Percentiles rank a stretch among this genome's conserved stretches.
phyloP scores from a whole-genome alignment of 768 basidiomycete species.

The Mycena indigotica region DNA sequence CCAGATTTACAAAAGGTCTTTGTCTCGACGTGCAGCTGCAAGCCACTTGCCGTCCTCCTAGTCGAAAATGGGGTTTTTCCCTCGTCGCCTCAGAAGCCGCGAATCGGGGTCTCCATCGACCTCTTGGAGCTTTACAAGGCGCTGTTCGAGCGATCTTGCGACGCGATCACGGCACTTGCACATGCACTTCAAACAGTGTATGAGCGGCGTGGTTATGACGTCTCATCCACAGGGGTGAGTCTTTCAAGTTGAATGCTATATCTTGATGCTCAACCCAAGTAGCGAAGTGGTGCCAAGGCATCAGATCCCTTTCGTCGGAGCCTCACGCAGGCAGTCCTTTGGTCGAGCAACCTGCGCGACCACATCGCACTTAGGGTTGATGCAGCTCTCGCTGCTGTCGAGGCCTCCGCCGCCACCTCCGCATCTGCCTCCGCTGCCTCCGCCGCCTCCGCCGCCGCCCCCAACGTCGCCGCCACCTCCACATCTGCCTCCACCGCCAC shows the following conservation, averaged over 20 bases:
- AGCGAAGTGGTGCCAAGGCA: not conserved
- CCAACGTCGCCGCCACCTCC: too few species aligned
- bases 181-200: conserved; percentile 19
- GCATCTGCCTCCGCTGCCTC: too few species aligned
- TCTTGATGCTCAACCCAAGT: not conserved
- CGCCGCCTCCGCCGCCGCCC: too few species aligned
- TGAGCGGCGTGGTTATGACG: conserved; percentile 7
- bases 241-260: not conserved
- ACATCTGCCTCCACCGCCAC: too few species aligned
- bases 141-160: conserved; percentile 23
- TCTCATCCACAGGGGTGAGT: not conserved
- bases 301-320: too few species aligned
- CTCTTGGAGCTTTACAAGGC: conserved; percentile 23
- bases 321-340: too few species aligned
- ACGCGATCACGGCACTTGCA: conserved; percentile 24
- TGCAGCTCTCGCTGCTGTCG: too few species aligned
- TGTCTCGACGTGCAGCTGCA: conserved; percentile 13
- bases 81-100: conserved; percentile 16
- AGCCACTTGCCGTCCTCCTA: conserved; percentile 7
- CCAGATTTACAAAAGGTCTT: conserved; percentile 13
- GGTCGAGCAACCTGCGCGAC: too few species aligned
- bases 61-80: conserved; percentile 23
- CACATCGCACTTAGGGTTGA: too few species aligned
- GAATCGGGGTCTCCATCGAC: conserved; percentile 19
- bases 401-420: too few species aligned